Evolutionary conservation across 1,284 basidiomycete species (phyloP), one percentile per base, ranked within the genome.

Genomic region (Trichosporon sp.): DNA sequence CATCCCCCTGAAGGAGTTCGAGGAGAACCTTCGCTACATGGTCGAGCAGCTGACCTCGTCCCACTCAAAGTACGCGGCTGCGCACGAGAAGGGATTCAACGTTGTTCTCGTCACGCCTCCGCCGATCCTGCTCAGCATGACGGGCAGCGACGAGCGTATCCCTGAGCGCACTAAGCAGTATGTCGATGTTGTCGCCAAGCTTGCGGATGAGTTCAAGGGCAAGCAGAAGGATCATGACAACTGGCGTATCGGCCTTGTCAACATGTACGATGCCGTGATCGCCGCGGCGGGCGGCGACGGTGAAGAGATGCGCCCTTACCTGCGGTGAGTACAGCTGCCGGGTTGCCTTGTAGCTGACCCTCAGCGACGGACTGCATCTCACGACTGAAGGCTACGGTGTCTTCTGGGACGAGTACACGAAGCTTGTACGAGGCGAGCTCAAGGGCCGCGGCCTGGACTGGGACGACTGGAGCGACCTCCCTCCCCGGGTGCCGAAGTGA

Each of bases 101-200:
- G 87, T 95, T 73, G 83, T 95, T 65, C 85, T 96, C 70, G 87
- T 95, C 68, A 92, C 92, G 4, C 91, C 93, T 15, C 92, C 93
- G 2, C 92, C 93, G 1, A 85, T 93, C 65, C 89, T 89, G 76
- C 87, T 88, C 2, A 74, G 85, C 70, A 87, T 88, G 65, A 69
- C 71, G 64, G 69, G 35, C 23, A 44, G 23, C 25, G 23, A 38
- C 15, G 88, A 88, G 77, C 87, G 91, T 9, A 74, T 84, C 25
- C 89, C 90, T 71, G 88, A 87, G 27, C 83, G 58, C 27, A 91
- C 91, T 6, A 85, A 82, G 71, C 75, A 76, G 65, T 94, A 92
- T 78, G 90, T 89, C 9, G 86, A 89, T 63, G 90, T 88, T 8
- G 90, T 91, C 38, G 85, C 85, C 69, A 84, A 87, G 34, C 85